Base-by-base conservation (phyloP, 2,329 filamentous ascomycete genomes). In the Fusarium sp. region DNA sequence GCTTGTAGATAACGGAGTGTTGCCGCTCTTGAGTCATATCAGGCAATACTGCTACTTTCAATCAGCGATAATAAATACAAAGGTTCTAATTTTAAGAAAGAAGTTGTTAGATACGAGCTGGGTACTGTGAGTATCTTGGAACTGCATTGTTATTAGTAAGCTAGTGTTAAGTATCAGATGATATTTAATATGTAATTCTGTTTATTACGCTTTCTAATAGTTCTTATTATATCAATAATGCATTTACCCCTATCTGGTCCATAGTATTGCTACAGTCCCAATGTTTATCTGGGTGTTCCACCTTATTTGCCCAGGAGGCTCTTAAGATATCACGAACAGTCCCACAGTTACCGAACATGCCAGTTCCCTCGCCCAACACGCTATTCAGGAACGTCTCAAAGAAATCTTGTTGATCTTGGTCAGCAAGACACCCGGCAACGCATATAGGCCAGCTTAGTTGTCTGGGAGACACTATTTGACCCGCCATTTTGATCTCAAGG, bases 371-470 rank as follows among this genome's bases (percentile, higher is more conserved):
- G 3, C 7, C 20, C 0, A 56, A 0, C 1, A 40, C 51, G 27
- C 1, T 4, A 1, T 13, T 6, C 4, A 58, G 3, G 6, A 58
- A 40, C 0, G 0, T 0, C 27, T 47, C 51, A 4, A 58, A 58
- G n/a, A 47, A 58, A 1, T 1, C 13, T 3, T 47, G 56, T 4
- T 58, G 51, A 6, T 56, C 33, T 4, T 0, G 6, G 17, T 47
- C 56, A 1, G 51, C 51, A 2, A 47, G 1, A 1, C 51, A 56
- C 0, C 56, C 56, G 41, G 39, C 20, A 41, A 58, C 51, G 8
- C 51, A 56, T 1, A 58, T 25, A 1, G 56, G 40, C 51, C 56
- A 58, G 14, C 56, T 56, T 1, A 56, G 3, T 9, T 58, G 56
- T 3, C 51, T 40, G 14, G 51, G 33, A 22, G 51, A 47, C 1